Evolutionary conservation across 106 monocot species (phyloP), one percentile per base, ranked within the genome.

Genomic region (Phalaenopsis equestris): DNA sequence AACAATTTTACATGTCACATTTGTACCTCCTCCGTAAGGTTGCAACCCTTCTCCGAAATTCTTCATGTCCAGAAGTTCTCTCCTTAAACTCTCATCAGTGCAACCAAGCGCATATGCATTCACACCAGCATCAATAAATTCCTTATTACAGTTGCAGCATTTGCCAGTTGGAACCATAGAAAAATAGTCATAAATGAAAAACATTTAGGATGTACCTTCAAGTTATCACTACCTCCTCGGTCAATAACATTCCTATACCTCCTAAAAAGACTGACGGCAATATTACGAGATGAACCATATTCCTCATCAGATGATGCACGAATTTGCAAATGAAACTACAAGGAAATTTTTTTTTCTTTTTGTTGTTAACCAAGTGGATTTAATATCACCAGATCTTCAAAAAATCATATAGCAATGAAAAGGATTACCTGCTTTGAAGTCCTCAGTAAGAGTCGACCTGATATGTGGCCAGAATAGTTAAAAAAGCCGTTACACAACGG

Each of bases 21-120:
- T 85, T 1, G 96, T 90, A 15, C 85, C 81, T 84, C 93, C 86
- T 57, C 93, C 84, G 81, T 77, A 83, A 41, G 81, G 76, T 80
- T 86, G 81, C 43, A 87, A 37, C 39, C 76, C 87, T 85, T 93
- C 91, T 75, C 93, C 88, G 80, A 85, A 93, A 61, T 91, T 91
- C 70, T 86, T 87, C 75, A 93, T 75, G 77, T 86, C 86, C 43
- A 90, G 76, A 21, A 96, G 91, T 80, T 96, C 96, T 79, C 86
- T 91, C 79, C 91, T 91, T 76, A 96, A 81, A 76, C 93, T 92
- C 80, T 96, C 96, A 75, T 91, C 91, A 45, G 96, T 96, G 84
- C 96, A 96, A 56, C 96, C 96, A 78, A 96, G 52, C 3, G 90
- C 91, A 88, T 96, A 96, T 65, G 96, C 93, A 87, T 93, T 93